phyloP scores from a whole-genome alignment of 23 red algal genomes.

The Gracilaria domingensis region DNA sequence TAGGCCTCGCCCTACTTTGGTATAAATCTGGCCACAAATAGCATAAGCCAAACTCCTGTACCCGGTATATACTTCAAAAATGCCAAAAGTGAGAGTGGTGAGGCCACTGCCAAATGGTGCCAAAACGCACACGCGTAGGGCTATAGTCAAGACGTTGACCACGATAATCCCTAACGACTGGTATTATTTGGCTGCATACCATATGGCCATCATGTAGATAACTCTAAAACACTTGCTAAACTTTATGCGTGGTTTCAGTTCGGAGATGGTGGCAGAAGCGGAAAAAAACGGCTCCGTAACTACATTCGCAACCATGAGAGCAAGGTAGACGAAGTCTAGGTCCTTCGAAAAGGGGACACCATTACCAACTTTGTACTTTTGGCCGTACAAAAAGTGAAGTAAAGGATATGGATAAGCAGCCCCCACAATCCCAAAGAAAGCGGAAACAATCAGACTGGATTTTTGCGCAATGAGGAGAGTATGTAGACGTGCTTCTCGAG shows the following conservation, averaged over 20 bases:
- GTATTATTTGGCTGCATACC: constrained; percentile 34
- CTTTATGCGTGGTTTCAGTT: constrained; percentile 59
- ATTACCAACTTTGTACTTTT: constrained; percentile 59
- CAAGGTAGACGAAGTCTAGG: constrained; percentile 73
- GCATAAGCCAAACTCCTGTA: constrained; percentile 23
- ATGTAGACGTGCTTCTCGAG: constrained; percentile 27
- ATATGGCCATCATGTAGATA: constrained; percentile 48
- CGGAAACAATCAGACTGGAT: constrained; percentile 42
- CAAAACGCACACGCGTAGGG: constrained; percentile 58
- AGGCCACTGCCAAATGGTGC: constrained; percentile 39
- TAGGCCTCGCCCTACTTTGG: constrained; percentile 27
- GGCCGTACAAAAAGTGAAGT: constrained; percentile 78
- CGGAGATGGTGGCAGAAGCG: constrained; percentile 55
- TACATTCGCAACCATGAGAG: constrained; percentile 81
- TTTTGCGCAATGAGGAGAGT: constrained; percentile 62
- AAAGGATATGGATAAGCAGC: constrained; percentile 66
- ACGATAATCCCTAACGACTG: constrained; percentile 56
- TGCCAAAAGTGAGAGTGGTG: background rate
- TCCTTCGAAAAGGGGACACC: constrained; percentile 44
- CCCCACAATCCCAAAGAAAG: constrained; percentile 71
- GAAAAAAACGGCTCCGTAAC: constrained; percentile 77
- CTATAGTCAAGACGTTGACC: constrained; percentile 77
- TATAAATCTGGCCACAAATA: constrained; percentile 24
- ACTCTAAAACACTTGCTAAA: constrained; percentile 65
- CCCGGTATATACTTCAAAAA: constrained; percentile 26